A percentile compares a stretch with the other conserved stretches of the same genome.
Evolutionary conservation across 306 rosid genomes (phyloP).

Genomic region (Quercus ilex): DNA sequence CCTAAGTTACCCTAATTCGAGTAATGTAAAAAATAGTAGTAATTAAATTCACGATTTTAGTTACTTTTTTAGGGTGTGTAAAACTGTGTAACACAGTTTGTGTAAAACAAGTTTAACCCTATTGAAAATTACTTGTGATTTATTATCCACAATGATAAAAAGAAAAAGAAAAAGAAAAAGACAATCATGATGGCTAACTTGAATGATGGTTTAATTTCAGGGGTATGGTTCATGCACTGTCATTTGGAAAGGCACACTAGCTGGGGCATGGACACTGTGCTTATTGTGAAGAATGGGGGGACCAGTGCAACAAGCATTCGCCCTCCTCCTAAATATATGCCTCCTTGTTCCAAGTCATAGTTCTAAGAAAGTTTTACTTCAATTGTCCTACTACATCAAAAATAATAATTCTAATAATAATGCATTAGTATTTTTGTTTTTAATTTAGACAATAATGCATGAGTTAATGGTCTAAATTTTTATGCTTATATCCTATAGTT

Average conservation of each 20-base stretch:
- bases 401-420: no score
- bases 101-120: no score
- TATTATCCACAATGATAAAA: neutral
- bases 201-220: neutral
- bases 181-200: neutral
- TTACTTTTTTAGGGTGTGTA: no score
- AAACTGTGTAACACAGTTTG: no score
- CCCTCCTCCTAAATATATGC: neutral
- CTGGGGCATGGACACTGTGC: neutral
- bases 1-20: no score
- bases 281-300: neutral
- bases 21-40: no score
- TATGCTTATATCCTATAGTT: no score
- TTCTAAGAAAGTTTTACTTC: neutral
- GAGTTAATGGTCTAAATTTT: no score
- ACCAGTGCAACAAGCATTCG: neutral
- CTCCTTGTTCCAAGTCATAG: neutral
- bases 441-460: no score
- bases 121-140: neutral
- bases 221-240: neutral
- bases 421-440: neutral
- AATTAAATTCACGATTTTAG: no score
- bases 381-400: no score
- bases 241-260: slow-evolving; percentile 7
- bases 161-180: no score